phyloP scores from a whole-genome alignment of 768 basidiomycete genomes.

The Scleroderma bovista region DNA sequence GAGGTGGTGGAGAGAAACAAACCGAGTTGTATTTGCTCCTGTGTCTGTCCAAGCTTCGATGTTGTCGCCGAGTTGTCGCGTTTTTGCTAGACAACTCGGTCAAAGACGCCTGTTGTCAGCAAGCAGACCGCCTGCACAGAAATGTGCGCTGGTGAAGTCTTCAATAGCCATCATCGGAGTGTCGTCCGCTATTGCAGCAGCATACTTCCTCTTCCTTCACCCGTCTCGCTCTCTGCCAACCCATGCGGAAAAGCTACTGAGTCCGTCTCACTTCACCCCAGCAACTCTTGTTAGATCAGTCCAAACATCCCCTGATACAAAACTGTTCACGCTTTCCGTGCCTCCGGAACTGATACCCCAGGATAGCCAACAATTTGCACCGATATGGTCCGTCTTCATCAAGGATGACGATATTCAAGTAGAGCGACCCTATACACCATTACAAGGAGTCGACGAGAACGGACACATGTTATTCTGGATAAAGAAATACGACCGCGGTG shows the following conservation, averaged over 20 bases:
- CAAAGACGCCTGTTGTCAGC: not conserved
- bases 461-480: slow-evolving; percentile 77
- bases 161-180: slow-evolving; percentile 33
- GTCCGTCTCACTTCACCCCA: slow-evolving; percentile 49
- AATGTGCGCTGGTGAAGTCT: slow-evolving; percentile 1
- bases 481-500: slow-evolving; percentile 71
- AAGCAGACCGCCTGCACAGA: not conserved
- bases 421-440: slow-evolving; percentile 79
- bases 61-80: slow-evolving; percentile 5
- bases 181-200: slow-evolving; percentile 37
- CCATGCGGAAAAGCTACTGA: slow-evolving; percentile 31
- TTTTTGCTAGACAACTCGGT: not conserved
- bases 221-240: slow-evolving; percentile 42
- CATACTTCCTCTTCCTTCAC: slow-evolving; percentile 51
- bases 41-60: slow-evolving; percentile 9
- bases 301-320: slow-evolving; percentile 50
- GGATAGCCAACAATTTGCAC: slow-evolving; percentile 18
- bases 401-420: slow-evolving; percentile 89
- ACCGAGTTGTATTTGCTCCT: slow-evolving; percentile 9
- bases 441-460: slow-evolving; percentile 60
- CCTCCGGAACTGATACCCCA: slow-evolving; percentile 38
- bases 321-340: slow-evolving; percentile 57
- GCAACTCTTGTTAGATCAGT: slow-evolving; percentile 52
- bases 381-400: slow-evolving; percentile 75
- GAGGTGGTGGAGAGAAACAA: not conserved